Evolutionary conservation across 1,284 basidiomycete genomes (phyloP), one percentile per base, ranked within the genome.

Genomic region (Schizopora paradoxa): DNA sequence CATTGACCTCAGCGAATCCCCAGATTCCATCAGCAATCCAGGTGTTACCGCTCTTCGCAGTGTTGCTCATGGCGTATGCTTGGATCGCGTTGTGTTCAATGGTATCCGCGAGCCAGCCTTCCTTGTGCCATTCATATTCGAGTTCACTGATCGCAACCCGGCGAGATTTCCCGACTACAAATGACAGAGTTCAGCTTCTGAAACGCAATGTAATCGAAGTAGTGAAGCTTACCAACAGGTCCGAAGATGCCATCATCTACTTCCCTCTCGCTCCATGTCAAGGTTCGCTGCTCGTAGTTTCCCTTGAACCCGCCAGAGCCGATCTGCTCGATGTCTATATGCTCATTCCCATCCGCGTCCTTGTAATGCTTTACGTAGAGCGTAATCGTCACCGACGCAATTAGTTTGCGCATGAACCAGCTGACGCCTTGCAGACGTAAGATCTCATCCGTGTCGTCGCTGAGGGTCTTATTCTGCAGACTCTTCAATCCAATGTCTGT

Each of bases 1-100:
- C 75, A 16, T 79, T 63, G 49, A 84, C 63, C 2, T 63, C 66
- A 55, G 85, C 72, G 31, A 87, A 73, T 18, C 86, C 86, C 83
- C 85, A 88, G 4, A 73, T 70, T 84, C 87, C 77, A 36, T 73
- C 57, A 13, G 70, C 79, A 44, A 65, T 72, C 79, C 79, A 82
- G 5, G 64, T 66, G 8, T 54, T 68, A 5, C 62, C 64, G 51
- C 73, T 79, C 64, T 76, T 77, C 1, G 66, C 60, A 2, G 77
- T 77, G 45, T 79, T 66, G 53, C 74, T 79, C 58, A 69, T 61
- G 27, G 70, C 69, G 42, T 70, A 70, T 5, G 73, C 66, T 39
- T 78, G 65, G 27, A 82, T 63, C 18, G 75, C 55, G 6, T 72
- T 73, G 45, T 74, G 58, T 54, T 78, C 68, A 37, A 72, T 21